A percentile compares a stretch with the other conserved stretches of the same genome.
Conservation (phyloP, 441 rosid genomes). For the Dalechampia spathulata region DNA sequence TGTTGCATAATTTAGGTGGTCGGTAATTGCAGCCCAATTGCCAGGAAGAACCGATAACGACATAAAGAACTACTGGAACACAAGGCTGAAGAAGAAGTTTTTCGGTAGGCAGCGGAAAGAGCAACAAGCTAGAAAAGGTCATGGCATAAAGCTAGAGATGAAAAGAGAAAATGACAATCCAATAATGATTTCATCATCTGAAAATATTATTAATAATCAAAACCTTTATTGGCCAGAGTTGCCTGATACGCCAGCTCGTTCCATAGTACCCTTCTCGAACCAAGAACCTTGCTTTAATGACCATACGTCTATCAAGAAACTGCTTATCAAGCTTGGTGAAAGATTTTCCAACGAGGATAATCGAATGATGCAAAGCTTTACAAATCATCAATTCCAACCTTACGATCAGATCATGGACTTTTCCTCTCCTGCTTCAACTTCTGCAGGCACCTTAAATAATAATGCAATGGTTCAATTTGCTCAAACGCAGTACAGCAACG, state of each 20-base stretch:
- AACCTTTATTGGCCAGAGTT: conserved; percentile 41
- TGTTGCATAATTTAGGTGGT: too few species aligned
- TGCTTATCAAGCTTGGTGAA: conserved; percentile 55
- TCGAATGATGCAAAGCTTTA: background rate
- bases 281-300: conserved; percentile 30
- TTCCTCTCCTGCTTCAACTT: conserved; percentile 24
- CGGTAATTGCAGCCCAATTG: conserved; percentile 29
- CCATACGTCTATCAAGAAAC: conserved; percentile 42
- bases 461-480: conserved; percentile 15
- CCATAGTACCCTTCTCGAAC: conserved; percentile 19
- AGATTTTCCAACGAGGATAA: conserved; percentile 31
- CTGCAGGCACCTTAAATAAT: conserved; percentile 17
- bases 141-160: conserved; percentile 18
- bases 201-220: conserved; percentile 10
- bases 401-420: conserved; percentile 17
- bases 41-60: conserved; percentile 36
- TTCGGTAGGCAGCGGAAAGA: conserved; percentile 47
- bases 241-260: conserved; percentile 24
- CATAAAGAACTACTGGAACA: conserved; percentile 35
- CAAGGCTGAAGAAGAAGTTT: conserved; percentile 30
- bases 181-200: conserved; percentile 15
- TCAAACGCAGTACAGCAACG: conserved; percentile 15
- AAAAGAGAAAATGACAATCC: conserved; percentile 21
- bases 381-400: conserved; percentile 22
- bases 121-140: conserved; percentile 24